A percentile compares a stretch with the other conserved stretches of the same genome.
These are phyloP conservation scores for Lactarius psammicola DNA, from an alignment of 768 basidiomycete species.

Conservation along the genomic window DNA sequence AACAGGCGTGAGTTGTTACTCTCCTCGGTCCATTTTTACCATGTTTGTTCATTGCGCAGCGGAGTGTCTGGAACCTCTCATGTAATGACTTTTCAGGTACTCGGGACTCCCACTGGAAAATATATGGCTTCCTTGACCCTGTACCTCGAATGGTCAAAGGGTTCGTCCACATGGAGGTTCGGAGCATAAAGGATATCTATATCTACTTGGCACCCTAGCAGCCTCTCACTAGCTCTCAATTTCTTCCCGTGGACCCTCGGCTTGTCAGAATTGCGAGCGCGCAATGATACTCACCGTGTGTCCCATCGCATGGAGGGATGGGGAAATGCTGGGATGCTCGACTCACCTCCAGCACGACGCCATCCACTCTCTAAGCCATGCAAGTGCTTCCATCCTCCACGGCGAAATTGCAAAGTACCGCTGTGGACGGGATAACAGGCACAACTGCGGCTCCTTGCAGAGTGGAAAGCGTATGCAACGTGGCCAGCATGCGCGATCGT, in stretches of 20 bases:
- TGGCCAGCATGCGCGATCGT: no score
- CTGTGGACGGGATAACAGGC: not conserved
- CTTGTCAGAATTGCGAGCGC: not conserved
- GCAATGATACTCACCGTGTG: not conserved
- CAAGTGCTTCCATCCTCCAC: not conserved
- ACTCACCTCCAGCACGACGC: not conserved
- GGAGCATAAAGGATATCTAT: not conserved
- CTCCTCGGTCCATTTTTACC: no score
- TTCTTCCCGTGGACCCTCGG: not conserved
- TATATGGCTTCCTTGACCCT: no score
- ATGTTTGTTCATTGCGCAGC: not conserved
- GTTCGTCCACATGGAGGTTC: not conserved
- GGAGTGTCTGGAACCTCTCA: no score
- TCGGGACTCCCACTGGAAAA: not conserved
- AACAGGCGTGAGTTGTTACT: not conserved
- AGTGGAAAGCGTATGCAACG: not conserved
- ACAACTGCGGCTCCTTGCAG: not conserved
- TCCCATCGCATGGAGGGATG: not conserved
- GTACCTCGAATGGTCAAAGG: not conserved
- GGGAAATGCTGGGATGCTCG: not conserved
- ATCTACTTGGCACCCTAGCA: not conserved
- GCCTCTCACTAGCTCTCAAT: no score
- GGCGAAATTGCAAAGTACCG: not conserved
- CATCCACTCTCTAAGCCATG: no score
- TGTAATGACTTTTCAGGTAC: no score